phyloP scores from a whole-genome alignment of 176 grass and related monocot genomes.

The Aegilops umbellulata region DNA sequence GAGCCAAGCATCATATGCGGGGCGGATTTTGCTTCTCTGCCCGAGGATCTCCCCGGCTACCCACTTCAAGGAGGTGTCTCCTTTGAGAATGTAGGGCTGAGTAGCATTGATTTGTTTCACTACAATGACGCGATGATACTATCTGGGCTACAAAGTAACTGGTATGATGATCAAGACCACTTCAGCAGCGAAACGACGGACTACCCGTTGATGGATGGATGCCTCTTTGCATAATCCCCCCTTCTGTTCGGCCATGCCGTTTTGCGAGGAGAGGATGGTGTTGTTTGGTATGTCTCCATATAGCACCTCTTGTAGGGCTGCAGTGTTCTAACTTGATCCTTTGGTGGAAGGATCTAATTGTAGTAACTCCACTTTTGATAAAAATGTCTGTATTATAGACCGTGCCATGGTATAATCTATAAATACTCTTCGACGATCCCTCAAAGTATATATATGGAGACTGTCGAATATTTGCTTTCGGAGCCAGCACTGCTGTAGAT shows the following conservation, averaged over 20 bases:
- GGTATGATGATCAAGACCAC: constrained; percentile 65
- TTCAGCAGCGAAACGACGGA: constrained; percentile 45
- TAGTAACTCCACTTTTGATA: constrained; percentile 65
- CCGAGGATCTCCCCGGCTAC: constrained; percentile 57
- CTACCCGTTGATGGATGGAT: constrained; percentile 65
- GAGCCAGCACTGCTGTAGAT: neutral
- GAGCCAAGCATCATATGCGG: constrained; percentile 42
- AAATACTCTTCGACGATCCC: constrained; percentile 20
- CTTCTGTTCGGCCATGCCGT: neutral
- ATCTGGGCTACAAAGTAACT: constrained; percentile 63
- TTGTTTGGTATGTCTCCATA: constrained; percentile 44
- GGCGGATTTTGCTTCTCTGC: constrained; percentile 51
- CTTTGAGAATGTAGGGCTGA: constrained; percentile 69
- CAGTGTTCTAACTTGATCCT: constrained; percentile 50
- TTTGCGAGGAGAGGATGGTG: constrained; percentile 33
- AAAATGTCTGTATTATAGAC: constrained; percentile 60
- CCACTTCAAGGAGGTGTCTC: constrained; percentile 65
- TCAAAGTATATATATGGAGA: constrained; percentile 15
- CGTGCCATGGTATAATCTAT: constrained; percentile 46
- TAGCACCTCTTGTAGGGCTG: constrained; percentile 42
- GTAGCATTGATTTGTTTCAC: constrained; percentile 70
- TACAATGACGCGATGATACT: constrained; percentile 44
- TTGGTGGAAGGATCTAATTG: constrained; percentile 74
- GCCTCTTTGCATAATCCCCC: constrained; percentile 56
- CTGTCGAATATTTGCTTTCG: constrained; percentile 15